Evolutionary conservation across 2,329 filamentous ascomycete genomes (phyloP).

Genomic region (Cucurbitaria berberidis): DNA sequence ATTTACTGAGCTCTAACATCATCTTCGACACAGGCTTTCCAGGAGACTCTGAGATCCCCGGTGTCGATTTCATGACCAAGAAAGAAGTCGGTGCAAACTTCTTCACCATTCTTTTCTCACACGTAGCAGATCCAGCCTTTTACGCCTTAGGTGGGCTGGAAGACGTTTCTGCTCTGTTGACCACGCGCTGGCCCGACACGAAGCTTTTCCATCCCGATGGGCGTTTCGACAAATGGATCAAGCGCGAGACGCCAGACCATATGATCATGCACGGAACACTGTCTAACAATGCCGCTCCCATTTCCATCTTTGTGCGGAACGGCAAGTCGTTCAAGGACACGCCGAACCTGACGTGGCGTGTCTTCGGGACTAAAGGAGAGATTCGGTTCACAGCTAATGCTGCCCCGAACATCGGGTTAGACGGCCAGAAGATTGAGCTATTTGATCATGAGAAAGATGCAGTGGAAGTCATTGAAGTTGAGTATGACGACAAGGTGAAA

Average conservation of each 20-base stretch:
- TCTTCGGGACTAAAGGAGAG: constrained; percentile 28
- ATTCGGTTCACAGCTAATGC: constrained; percentile 27
- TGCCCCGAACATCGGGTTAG: too few species aligned
- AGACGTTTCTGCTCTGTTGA: constrained; percentile 1
- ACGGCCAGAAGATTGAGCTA: constrained; percentile 58
- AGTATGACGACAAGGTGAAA: constrained; percentile 56
- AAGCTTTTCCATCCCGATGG: constrained; percentile 18
- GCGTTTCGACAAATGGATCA: constrained; percentile 2
- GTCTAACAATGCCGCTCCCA: constrained; percentile 7
- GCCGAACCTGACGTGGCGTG: constrained; percentile 16
- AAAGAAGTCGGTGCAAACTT: constrained; percentile 21
- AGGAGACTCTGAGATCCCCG: constrained; percentile 18
- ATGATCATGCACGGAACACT: constrained; percentile 48
- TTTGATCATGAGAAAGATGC: constrained; percentile 57
- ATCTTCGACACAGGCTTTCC: neutral
- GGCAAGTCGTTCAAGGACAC: constrained; percentile 23
- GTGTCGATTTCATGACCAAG: constrained; percentile 22
- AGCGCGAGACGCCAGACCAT: constrained; percentile 55
- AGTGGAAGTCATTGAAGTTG: constrained; percentile 53
- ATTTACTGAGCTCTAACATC: constrained; percentile 43
- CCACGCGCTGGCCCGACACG: constrained; percentile 9
- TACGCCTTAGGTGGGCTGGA: constrained; percentile 26
- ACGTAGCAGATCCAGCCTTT: constrained; percentile 41
- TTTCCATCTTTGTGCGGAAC: constrained; percentile 17
- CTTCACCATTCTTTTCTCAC: constrained; percentile 22